Evolutionary conservation across 2,329 filamentous ascomycete species (phyloP).

Genomic region (Fonsecaea pugnacius): DNA sequence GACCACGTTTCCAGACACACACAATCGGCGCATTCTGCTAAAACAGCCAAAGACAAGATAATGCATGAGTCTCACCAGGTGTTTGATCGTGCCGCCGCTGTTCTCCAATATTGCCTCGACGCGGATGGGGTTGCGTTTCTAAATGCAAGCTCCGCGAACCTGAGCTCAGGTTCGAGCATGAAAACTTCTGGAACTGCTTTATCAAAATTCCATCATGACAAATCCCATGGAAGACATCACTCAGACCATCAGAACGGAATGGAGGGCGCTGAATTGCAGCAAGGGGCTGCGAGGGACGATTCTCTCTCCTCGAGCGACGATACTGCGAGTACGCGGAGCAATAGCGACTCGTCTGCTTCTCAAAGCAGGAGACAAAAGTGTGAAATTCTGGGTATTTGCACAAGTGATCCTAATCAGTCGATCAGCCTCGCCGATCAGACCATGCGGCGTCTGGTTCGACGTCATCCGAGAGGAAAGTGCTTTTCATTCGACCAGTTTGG

Average conservation of each 20-base stretch:
- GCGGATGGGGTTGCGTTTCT: conserved; percentile 47
- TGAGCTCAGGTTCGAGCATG: conserved; percentile 29
- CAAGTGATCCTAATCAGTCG: conserved; percentile 13
- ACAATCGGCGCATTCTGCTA: neutral
- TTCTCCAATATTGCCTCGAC: conserved; percentile 51
- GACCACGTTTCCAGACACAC: neutral
- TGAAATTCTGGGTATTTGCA: conserved; percentile 23
- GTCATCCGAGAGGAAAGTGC: conserved; percentile 57
- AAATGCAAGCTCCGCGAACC: conserved; percentile 33
- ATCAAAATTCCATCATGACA: conserved; percentile 23
- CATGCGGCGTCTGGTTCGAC: conserved; percentile 49
- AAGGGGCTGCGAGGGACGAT: neutral
- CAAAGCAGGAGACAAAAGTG: conserved; percentile 39
- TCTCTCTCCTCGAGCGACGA: conserved; percentile 15
- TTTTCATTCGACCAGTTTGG: conserved; percentile 82
- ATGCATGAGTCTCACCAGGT: conserved; percentile 35
- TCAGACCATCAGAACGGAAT: neutral
- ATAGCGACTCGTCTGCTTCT: conserved; percentile 19
- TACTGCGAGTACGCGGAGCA: conserved; percentile 14
- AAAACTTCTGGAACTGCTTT: conserved; percentile 15
- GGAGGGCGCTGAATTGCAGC: neutral
- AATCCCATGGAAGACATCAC: neutral
- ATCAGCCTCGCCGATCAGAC: conserved; percentile 46
- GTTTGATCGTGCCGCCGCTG: conserved; percentile 52
- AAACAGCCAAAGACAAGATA: conserved; percentile 11